Conservation (phyloP, 768 basidiomycete genomes). For the Russula olivacea region DNA sequence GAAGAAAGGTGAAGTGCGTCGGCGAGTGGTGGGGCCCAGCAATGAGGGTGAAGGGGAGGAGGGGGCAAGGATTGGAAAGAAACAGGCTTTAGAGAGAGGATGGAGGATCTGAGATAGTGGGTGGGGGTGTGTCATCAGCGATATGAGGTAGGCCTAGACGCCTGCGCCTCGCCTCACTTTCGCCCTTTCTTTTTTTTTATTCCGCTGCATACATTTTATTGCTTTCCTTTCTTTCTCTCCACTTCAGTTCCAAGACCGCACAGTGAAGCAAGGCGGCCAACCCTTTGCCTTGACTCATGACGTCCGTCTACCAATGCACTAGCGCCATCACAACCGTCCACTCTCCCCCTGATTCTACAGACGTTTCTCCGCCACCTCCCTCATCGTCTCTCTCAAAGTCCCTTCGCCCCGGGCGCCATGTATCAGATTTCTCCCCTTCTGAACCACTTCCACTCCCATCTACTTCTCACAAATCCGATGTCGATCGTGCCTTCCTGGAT, state of each 20-base stretch:
- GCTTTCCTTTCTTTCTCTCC: background rate
- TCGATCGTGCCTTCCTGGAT: constrained; percentile 8
- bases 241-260: background rate
- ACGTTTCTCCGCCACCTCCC: constrained; percentile 17
- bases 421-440: constrained; percentile 14
- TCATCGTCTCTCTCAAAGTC: constrained; percentile 1
- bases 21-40: background rate
- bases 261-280: background rate
- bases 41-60: background rate
- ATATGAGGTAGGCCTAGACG: constrained; percentile 7
- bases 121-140: constrained; percentile 7
- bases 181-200: constrained; percentile 15
- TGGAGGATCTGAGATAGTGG: background rate
- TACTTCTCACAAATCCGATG: constrained; percentile 15
- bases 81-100: constrained; percentile 14
- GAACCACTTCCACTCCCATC: constrained; percentile 12
- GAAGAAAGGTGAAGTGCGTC: background rate
- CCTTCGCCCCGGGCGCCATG: constrained; percentile 1
- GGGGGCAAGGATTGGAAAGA: background rate
- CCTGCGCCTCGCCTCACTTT: constrained; percentile 5
- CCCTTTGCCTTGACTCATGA: constrained; percentile 16
- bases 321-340: background rate
- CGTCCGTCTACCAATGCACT: constrained; percentile 5
- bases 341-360: constrained; percentile 16
- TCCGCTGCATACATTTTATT: background rate